Evolutionary conservation across 169 alveolate genomes (phyloP).

Genomic region (Eimeria falciformis): DNA sequence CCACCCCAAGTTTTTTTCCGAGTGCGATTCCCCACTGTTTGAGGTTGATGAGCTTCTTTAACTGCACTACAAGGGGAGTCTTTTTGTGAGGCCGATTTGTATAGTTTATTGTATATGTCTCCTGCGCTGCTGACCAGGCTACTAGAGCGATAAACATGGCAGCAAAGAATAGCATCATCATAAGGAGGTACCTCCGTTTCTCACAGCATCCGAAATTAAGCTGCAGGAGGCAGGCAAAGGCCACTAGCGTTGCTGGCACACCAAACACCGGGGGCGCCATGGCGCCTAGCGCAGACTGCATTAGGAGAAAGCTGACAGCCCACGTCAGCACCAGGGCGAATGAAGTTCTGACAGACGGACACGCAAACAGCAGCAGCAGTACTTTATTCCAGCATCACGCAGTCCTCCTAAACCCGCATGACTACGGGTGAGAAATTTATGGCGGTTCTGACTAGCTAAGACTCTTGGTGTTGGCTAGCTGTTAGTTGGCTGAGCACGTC

Average conservation of each 20-base stretch:
- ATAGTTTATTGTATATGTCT: constrained; percentile 28
- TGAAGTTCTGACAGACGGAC: constrained; percentile 18
- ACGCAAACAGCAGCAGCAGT: too few species aligned
- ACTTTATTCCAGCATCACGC: too few species aligned
- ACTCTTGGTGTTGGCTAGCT: too few species aligned
- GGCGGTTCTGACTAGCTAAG: too few species aligned
- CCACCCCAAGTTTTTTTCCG: constrained; percentile 29
- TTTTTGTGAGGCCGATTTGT: constrained; percentile 27
- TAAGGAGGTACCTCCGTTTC: background rate
- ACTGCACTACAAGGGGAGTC: background rate
- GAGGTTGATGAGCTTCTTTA: background rate
- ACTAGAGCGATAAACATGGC: constrained; percentile 12
- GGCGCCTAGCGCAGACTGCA: constrained; percentile 36
- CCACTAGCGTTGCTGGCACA: constrained; percentile 12
- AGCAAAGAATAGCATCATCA: constrained; percentile 44
- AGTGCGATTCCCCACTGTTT: constrained; percentile 55
- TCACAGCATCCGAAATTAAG: constrained; percentile 51
- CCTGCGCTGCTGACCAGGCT: constrained; percentile 48
- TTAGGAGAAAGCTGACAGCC: constrained; percentile 49
- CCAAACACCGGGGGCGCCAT: constrained; percentile 66
- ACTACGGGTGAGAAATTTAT: too few species aligned
- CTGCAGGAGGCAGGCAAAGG: constrained; percentile 20
- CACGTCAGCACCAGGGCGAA: constrained; percentile 22
- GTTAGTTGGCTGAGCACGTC: too few species aligned
- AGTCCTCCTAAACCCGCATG: too few species aligned